phyloP scores from a whole-genome alignment of 169 alveolate genomes.

The Plasmodium vinckei region DNA sequence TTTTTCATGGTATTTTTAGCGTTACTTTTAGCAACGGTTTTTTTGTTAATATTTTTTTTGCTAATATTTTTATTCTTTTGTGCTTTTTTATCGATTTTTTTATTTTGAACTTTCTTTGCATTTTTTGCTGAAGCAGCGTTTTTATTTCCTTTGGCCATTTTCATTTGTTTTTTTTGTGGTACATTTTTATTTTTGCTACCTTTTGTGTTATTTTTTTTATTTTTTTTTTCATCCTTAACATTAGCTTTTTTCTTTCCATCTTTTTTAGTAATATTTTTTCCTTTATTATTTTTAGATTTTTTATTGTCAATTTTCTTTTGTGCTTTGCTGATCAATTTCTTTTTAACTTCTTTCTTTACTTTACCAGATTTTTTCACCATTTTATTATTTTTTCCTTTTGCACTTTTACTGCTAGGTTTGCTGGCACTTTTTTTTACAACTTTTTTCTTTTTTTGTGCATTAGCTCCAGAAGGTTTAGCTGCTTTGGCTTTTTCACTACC shows the following conservation, averaged over 20 bases:
- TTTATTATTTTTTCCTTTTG: conserved; percentile 7
- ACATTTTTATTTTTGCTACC: background rate
- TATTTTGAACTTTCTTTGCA: conserved; percentile 8
- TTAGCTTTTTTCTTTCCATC: conserved; percentile 16
- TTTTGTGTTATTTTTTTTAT: conserved; percentile 2
- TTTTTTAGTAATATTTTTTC: conserved; percentile 11
- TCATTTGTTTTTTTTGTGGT: conserved; percentile 14
- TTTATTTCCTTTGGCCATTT: conserved; percentile 5
- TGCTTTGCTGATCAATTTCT: conserved; percentile 15
- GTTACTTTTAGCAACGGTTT: conserved; percentile 8
- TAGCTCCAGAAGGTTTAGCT: conserved; percentile 1
- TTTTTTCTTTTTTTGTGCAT: conserved; percentile 2
- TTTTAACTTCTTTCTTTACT: conserved; percentile 38
- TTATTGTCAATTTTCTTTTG: conserved; percentile 14
- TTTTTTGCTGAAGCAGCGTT: conserved; percentile 1
- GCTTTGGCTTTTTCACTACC: conserved; percentile 1
- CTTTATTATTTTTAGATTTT: conserved; percentile 6
- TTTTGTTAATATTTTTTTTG: conserved; percentile 28
- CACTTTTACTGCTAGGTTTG: background rate
- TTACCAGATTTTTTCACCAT: conserved; percentile 13
- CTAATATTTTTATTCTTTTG: conserved; percentile 3
- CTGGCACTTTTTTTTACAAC: background rate
- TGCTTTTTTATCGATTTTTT: conserved; percentile 7
- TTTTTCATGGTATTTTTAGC: conserved; percentile 20
- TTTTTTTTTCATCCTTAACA: conserved; percentile 19